Evolutionary conservation across 2,329 filamentous ascomycete genomes (phyloP).

Genomic region (Calonectria hongkongensis): DNA sequence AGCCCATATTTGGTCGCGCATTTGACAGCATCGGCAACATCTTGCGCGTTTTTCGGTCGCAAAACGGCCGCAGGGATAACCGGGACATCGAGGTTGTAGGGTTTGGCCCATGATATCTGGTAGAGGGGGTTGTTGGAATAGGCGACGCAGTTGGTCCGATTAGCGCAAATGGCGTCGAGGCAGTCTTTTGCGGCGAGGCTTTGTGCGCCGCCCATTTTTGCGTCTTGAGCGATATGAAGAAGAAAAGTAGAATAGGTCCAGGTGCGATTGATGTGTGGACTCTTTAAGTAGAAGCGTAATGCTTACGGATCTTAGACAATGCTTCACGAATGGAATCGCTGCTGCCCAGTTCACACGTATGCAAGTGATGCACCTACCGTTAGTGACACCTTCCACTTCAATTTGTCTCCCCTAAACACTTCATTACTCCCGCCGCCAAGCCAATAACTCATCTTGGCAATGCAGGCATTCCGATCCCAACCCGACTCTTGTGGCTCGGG

Average conservation of each 20-base stretch:
- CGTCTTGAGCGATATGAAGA: background rate
- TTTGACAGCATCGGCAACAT: slow-evolving; percentile 74
- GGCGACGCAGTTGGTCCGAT: slow-evolving; percentile 67
- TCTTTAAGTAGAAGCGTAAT: background rate
- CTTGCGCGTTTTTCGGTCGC: slow-evolving; percentile 69
- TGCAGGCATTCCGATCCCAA: background rate
- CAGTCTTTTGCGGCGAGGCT: slow-evolving; percentile 66
- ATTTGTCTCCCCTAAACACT: background rate
- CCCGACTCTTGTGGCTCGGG: background rate
- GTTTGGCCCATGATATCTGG: slow-evolving; percentile 69
- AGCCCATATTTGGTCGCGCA: slow-evolving; percentile 71
- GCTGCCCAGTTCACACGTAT: background rate
- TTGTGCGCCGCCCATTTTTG: slow-evolving; percentile 64
- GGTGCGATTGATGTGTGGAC: background rate
- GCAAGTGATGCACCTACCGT: background rate
- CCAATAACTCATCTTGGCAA: background rate
- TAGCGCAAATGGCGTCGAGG: slow-evolving; percentile 67
- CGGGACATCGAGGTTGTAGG: slow-evolving; percentile 71
- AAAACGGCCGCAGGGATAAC: slow-evolving; percentile 74
- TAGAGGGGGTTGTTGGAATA: slow-evolving; percentile 67
- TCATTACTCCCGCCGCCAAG: background rate
- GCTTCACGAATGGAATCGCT: background rate
- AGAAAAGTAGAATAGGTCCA: no score
- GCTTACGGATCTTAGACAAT: background rate
- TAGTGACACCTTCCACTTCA: background rate